Evolutionary conservation across 106 monocot species (phyloP).

Genomic region (Acorus calamus): DNA sequence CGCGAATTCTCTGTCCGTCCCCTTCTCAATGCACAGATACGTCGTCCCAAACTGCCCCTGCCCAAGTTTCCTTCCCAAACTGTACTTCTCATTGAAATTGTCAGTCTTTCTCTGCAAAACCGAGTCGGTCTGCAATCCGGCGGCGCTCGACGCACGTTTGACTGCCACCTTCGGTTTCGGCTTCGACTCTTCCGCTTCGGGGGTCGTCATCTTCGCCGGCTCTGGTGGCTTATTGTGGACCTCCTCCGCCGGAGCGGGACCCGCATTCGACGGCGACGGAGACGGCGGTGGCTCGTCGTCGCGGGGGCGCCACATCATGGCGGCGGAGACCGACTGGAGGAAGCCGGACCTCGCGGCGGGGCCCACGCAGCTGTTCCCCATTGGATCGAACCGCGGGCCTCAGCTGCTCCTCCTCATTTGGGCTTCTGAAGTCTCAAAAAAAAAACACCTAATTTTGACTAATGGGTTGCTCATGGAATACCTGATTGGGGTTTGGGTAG

Average conservation of each 20-base stretch:
- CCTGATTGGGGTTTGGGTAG: too few relatives aligned
- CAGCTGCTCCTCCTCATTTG: background rate
- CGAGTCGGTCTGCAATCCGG: conserved; percentile 31
- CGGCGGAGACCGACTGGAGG: conserved; percentile 43
- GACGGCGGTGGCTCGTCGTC: background rate
- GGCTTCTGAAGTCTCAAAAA: background rate
- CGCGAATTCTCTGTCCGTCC: conserved; percentile 40
- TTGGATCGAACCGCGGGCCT: background rate
- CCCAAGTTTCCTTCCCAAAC: conserved; percentile 50
- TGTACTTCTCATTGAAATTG: conserved; percentile 53
- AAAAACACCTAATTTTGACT: background rate
- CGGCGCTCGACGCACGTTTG: conserved; percentile 32
- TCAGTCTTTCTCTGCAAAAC: conserved; percentile 44
- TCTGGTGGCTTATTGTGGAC: conserved; percentile 19
- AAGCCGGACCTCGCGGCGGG: conserved; percentile 39
- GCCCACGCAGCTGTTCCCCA: conserved; percentile 62
- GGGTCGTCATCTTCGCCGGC: conserved; percentile 16
- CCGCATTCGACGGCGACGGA: background rate
- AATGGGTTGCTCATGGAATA: background rate
- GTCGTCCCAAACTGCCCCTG: conserved; percentile 70
- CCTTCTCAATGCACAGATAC: conserved; percentile 49
- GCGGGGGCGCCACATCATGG: conserved; percentile 26
- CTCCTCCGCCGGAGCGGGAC: conserved; percentile 5
- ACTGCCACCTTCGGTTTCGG: background rate
- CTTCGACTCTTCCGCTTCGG: conserved; percentile 1